phyloP scores from a whole-genome alignment of 1,284 basidiomycete genomes.

The Cryptococcus jaspeensis region DNA sequence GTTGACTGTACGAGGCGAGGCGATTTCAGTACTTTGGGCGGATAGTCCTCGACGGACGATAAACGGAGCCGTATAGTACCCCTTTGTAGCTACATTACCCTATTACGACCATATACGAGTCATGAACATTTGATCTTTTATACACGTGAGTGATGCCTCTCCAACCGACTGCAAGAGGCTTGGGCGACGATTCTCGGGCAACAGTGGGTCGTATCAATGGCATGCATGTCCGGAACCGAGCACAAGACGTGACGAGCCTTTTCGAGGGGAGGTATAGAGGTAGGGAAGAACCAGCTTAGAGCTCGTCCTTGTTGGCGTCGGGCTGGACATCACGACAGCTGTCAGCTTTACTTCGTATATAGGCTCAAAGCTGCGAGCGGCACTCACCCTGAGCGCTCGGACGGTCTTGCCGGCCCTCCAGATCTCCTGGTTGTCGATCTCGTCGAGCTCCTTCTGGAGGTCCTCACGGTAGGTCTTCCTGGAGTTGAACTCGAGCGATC shows the following conservation, averaged over 20 bases:
- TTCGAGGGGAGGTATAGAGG: background rate
- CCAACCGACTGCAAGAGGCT: background rate
- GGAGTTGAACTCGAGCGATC: slow-evolving; percentile 94
- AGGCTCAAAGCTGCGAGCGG: background rate
- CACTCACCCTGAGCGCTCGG: slow-evolving; percentile 48
- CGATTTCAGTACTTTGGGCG: background rate
- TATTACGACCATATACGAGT: background rate
- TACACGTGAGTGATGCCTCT: too few species aligned
- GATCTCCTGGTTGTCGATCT: slow-evolving; percentile 87
- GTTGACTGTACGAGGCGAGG: too few species aligned
- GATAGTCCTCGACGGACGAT: too few species aligned
- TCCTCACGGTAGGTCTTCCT: slow-evolving; percentile 91
- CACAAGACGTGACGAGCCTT: slow-evolving; percentile 4
- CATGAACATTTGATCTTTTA: background rate
- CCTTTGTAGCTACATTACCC: slow-evolving; percentile 1
- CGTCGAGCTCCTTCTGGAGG: slow-evolving; percentile 88
- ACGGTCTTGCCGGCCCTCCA: slow-evolving; percentile 82
- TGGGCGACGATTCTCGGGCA: background rate
- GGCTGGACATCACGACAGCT: slow-evolving; percentile 21
- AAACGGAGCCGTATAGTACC: background rate
- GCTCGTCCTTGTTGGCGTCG: slow-evolving; percentile 47
- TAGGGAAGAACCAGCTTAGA: slow-evolving; percentile 26
- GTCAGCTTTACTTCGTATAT: background rate
- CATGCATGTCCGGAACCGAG: slow-evolving; percentile 6
- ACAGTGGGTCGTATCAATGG: background rate